phyloP scores from a whole-genome alignment of 495 filamentous ascomycete species.

The Chaetomium fimeti region DNA sequence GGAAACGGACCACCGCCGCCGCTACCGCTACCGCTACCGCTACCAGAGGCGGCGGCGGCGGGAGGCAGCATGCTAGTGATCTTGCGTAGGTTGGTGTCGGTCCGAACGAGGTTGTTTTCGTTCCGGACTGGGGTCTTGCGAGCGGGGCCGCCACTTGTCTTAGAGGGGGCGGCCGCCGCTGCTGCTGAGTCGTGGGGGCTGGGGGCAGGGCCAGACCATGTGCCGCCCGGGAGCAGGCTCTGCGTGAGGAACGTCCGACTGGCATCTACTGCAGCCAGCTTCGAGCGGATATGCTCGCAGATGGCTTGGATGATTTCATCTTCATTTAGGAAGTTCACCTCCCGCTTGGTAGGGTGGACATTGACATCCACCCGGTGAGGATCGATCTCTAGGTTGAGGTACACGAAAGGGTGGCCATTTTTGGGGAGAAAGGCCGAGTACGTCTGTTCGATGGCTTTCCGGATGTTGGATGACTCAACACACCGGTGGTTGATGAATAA shows the following conservation, averaged over 20 bases:
- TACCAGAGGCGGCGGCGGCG: constrained; percentile 25
- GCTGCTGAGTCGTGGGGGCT: constrained; percentile 37
- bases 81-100: constrained; percentile 85
- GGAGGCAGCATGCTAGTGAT: constrained; percentile 90
- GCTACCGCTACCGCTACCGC: neutral
- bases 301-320: constrained; percentile 93
- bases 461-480: constrained; percentile 89
- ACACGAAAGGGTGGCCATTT: constrained; percentile 90
- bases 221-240: constrained; percentile 73
- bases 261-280: constrained; percentile 84
- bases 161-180: constrained; percentile 31
- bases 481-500: constrained; percentile 97
- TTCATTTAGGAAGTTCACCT: constrained; percentile 98
- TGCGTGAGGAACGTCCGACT: constrained; percentile 95
- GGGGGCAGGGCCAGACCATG: constrained; percentile 38
- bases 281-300: constrained; percentile 74
- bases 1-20: neutral
- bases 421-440: constrained; percentile 91
- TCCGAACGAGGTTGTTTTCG: constrained; percentile 87
- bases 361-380: constrained; percentile 95
- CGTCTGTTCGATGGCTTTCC: constrained; percentile 86
- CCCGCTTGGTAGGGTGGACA: constrained; percentile 94
- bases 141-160: constrained; percentile 41
- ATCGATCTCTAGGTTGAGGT: constrained; percentile 90
- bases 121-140: constrained; percentile 57